phyloP scores from a whole-genome alignment of 2,329 filamentous ascomycete species.

The Triangularia verruculosa region DNA sequence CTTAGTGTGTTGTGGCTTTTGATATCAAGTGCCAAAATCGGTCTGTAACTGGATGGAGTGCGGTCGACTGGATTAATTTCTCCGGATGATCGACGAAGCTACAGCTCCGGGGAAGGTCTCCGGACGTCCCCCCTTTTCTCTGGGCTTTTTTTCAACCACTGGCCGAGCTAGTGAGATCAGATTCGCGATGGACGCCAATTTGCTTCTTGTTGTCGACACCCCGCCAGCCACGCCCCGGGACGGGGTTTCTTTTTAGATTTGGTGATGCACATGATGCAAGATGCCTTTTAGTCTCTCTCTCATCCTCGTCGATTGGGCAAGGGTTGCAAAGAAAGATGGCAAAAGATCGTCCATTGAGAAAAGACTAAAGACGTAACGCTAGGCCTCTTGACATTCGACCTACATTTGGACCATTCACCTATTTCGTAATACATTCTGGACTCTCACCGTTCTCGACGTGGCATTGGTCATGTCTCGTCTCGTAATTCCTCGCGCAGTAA shows the following conservation, averaged over 20 bases:
- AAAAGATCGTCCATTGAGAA: neutral
- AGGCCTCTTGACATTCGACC: neutral
- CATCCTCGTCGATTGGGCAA: neutral
- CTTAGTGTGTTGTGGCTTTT: neutral
- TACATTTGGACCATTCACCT: neutral
- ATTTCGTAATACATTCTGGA: neutral
- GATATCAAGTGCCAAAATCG: neutral
- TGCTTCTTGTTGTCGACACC: neutral
- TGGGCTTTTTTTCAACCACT: neutral
- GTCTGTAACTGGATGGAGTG: neutral
- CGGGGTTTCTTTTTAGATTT: neutral
- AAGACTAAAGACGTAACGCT: neutral
- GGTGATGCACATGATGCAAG: neutral
- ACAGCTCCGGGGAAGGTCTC: neutral
- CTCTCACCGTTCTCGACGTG: neutral
- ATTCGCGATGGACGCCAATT: neutral
- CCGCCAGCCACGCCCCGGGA: neutral
- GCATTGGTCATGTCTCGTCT: neutral
- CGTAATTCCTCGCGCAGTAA: neutral
- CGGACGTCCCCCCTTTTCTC: neutral
- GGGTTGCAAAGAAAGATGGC: neutral
- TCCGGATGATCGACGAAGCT: neutral
- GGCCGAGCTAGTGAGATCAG: neutral
- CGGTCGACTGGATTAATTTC: neutral
- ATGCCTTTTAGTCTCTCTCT: neutral